Conservation (phyloP, 371 early-diverging fungal genomes). For the Mortierella sp. region DNA sequence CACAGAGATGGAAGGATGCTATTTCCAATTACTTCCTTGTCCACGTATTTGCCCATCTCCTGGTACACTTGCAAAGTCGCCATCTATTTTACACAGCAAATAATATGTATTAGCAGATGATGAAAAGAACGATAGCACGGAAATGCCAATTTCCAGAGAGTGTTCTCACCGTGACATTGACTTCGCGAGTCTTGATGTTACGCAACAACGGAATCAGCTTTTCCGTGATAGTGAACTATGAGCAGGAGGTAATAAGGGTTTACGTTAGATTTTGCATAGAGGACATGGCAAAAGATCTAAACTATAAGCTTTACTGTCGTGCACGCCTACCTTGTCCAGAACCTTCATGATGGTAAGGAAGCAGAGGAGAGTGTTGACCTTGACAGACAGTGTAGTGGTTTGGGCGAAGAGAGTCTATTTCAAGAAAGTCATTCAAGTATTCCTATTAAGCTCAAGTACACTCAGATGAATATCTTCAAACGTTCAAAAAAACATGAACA, state of each 20-base stretch:
- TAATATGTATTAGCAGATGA: background rate
- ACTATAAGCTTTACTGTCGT: too few species aligned
- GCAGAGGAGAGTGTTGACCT: slow-evolving; percentile 82
- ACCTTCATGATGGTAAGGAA: slow-evolving; percentile 81
- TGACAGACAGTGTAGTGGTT: slow-evolving; percentile 80
- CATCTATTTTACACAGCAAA: slow-evolving; percentile 57
- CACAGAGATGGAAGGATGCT: slow-evolving; percentile 87
- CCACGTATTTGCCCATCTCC: slow-evolving; percentile 80
- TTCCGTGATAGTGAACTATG: slow-evolving; percentile 74
- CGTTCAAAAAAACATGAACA: background rate
- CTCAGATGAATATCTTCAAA: background rate
- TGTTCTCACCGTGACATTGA: slow-evolving; percentile 76
- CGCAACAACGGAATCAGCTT: slow-evolving; percentile 84
- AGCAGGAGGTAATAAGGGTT: background rate
- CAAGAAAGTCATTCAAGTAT: background rate
- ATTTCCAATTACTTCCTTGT: slow-evolving; percentile 82
- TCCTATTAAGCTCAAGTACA: background rate
- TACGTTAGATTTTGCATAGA: background rate
- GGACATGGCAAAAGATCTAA: too few species aligned
- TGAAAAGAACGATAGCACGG: too few species aligned
- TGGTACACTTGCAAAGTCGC: slow-evolving; percentile 88
- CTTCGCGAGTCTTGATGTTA: slow-evolving; percentile 84
- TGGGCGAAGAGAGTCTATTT: slow-evolving; percentile 73
- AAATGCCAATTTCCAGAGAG: background rate
- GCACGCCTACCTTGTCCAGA: slow-evolving; percentile 73